phyloP scores from a whole-genome alignment of 1,139 yeast species.

The Saccharomyces hybrid region DNA sequence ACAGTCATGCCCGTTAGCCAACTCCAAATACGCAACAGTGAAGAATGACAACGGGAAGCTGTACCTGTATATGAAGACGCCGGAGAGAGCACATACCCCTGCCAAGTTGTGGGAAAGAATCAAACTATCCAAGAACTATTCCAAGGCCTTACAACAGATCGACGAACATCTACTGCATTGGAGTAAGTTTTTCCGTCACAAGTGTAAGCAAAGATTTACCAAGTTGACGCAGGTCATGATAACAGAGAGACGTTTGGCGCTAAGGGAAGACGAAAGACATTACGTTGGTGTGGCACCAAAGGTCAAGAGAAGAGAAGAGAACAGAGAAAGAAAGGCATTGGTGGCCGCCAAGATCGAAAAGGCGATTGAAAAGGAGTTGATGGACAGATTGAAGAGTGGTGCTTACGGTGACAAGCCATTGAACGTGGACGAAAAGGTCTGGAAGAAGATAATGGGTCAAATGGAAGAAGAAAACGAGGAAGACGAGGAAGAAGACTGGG shows the following conservation, averaged over 20 bases:
- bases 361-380: constrained; percentile 88
- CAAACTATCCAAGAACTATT: constrained; percentile 78
- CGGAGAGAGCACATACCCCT: constrained; percentile 95
- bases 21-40: constrained; percentile 92
- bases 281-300: constrained; percentile 89
- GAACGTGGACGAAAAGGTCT: constrained; percentile 89
- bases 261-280: constrained; percentile 86
- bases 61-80: constrained; percentile 92
- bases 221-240: constrained; percentile 92
- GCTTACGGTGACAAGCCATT: constrained; percentile 97
- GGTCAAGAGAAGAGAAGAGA: constrained; percentile 88
- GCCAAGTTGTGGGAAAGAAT: constrained; percentile 91
- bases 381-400: constrained; percentile 92
- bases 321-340: constrained; percentile 91
- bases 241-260: constrained; percentile 89
- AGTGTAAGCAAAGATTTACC: constrained; percentile 92
- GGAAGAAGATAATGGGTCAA: constrained; percentile 85
- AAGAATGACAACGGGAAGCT: constrained; percentile 81
- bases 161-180: constrained; percentile 84
- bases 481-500: constrained; percentile 49
- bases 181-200: constrained; percentile 86
- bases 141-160: constrained; percentile 78
- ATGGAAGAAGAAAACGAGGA: constrained; percentile 61
- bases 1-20: constrained; percentile 93
- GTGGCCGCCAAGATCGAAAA: constrained; percentile 96